Evolutionary conservation across 768 basidiomycete genomes (phyloP), one percentile per base, ranked within the genome.

Genomic region (Clavaria fumosa): DNA sequence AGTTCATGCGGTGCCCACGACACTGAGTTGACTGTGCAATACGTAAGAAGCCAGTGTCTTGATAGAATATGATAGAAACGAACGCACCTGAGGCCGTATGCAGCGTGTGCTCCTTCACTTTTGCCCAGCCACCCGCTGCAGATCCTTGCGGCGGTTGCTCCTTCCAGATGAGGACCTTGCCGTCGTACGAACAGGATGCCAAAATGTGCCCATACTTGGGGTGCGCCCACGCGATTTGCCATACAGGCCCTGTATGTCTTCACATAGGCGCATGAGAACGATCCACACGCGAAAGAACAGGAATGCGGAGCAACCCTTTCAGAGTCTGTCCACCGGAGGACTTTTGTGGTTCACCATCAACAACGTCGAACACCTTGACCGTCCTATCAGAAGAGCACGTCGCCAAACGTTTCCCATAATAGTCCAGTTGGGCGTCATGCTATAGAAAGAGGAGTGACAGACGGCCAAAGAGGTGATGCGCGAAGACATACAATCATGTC

Each of bases 1-100:
- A 96, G 72, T 53, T 97, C 93, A 48, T 95, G 90, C 2, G 95
- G 90, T n/a, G 93, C 93, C 95, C 95, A 99, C 0, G 88, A 86
- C 15, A 97, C 81, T 1, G 91, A 91, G 61, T 99, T 99, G 34
- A 97, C 93, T 93, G 31, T 7, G 23, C 3, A n/a, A 15, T 4
- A 41, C 22, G 32, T 27, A 20, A 18, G 17, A 6, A 34, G 23
- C 23, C 9, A 21, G 23, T 20, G 34, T n/a, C 31, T 36, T 23
- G 24, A 15, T 5, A 23, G 4, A 23, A 17, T 35, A 19, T 17
- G 22, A 34, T 17, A 15, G 42, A 9, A 5, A 33, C 20, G 12
- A 10, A 63, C 68, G 46, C 45, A 90, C 90, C 90, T 43, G 88
- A 93, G 3, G 91, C 95, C 34, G 77, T 82, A 53, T 99, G 95